These are phyloP conservation scores for Cryptococcus jaspeensis DNA, from an alignment of 1,284 basidiomycete species.

Conservation along the genomic window DNA sequence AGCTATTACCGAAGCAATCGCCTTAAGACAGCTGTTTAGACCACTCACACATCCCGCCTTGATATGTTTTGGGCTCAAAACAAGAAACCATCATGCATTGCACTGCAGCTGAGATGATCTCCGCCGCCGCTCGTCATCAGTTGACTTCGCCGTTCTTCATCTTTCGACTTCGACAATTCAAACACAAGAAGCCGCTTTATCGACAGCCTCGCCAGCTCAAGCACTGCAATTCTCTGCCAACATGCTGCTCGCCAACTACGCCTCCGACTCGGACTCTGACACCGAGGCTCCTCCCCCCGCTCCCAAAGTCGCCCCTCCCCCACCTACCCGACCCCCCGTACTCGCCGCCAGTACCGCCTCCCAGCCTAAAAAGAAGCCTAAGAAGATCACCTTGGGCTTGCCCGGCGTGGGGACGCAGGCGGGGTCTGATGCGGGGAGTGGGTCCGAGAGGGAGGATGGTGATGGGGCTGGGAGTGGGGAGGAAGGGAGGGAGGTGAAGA, in stretches of 20 bases:
- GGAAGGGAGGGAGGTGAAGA: constrained; percentile 26
- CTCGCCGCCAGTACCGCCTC: constrained; percentile 1
- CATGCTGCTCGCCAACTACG: constrained; percentile 50
- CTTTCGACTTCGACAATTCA: no score
- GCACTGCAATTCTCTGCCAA: not conserved
- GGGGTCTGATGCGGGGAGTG: constrained; percentile 9
- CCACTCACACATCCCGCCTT: not conserved
- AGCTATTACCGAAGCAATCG: not conserved
- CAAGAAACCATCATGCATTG: no score
- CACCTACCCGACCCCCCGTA: constrained; percentile 2
- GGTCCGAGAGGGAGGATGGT: constrained; percentile 3
- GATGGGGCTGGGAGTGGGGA: constrained; percentile 12
- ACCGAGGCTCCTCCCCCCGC: constrained; percentile 22
- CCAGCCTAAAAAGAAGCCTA: constrained; percentile 27
- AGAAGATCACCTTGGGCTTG: constrained; percentile 48
- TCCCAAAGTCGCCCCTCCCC: constrained; percentile 1
- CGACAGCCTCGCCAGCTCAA: no score
- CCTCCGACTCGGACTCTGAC: constrained; percentile 42
- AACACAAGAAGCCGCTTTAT: no score
- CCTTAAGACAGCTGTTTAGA: not conserved
- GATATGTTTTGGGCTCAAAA: not conserved
- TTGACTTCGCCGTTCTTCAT: no score
- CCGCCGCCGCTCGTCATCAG: no score
- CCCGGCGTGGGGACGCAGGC: constrained; percentile 15
- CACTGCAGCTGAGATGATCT: no score